Evolutionary conservation across 2,329 filamentous ascomycete species (phyloP), one percentile per base, ranked within the genome.

Genomic region (Aspergillus ibericus): DNA sequence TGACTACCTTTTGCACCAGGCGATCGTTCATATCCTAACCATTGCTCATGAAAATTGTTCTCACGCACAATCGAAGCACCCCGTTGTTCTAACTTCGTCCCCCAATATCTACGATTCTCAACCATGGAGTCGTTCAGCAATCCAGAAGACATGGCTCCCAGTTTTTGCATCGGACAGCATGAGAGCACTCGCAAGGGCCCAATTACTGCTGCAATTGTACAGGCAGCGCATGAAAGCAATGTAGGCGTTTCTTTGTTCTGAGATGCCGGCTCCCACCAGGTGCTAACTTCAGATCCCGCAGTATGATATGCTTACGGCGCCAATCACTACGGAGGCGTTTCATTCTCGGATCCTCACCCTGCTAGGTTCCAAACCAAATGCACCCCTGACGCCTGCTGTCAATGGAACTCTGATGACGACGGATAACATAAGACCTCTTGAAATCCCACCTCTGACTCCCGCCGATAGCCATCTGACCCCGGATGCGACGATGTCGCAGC

Each of bases 401-500:
- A 66, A 69, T 63, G 72, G 74, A 25, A 79, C 77, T 15, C 67
- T 76, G 63, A 72, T 58, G 20, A 78, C 74, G 22, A 75, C 75
- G 18, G 68, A 71, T 42, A 80, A 80, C 63, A 75, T 73, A 34
- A 72, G 68, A 35, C 70, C 73, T 18, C 62, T 80, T 32, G 65
- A 66, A 20, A 70, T 81, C 36, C 74, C 79, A 15, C 72, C 77
- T 32, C 66, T 82, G 27, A 70, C 72, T 5, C 74, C 75, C 5
- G 66, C 69, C 13, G 80, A 82, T 65, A 79, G 78, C 2, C 87
- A 92, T 42, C 79, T 99, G 63, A 90, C 88, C 0, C 88, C 92
- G 10, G 84, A 90, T 61, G 93, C 97, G 71, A 93, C 92, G 0
- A 85, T 92, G 60, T 86, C 87, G 63, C 90, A 92, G 53, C 81